Conservation (phyloP, 352 stramenopile genomes). For the Phytophthora agathidicida region DNA sequence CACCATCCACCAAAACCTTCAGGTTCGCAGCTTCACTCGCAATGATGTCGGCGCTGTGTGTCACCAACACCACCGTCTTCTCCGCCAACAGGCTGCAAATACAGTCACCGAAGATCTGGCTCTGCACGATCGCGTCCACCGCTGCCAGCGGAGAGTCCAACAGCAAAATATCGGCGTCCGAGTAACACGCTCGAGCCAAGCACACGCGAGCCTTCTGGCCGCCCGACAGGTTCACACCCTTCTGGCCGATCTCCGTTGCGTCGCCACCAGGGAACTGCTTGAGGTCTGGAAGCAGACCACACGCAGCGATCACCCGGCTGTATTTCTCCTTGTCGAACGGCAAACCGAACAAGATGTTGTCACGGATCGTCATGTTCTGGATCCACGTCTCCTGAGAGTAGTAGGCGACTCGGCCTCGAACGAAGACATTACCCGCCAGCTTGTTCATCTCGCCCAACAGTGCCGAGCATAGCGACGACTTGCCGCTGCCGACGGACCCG, state of each 20-base stretch:
- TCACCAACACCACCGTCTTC: slow-evolving; percentile 90
- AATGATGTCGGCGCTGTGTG: slow-evolving; percentile 85
- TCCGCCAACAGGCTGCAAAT: slow-evolving; percentile 38
- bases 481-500: slow-evolving; percentile 50
- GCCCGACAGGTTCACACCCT: slow-evolving; percentile 93
- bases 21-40: slow-evolving; percentile 32
- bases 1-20: slow-evolving; percentile 35
- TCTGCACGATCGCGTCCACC: slow-evolving; percentile 94
- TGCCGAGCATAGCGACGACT: slow-evolving; percentile 59
- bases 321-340: slow-evolving; percentile 56
- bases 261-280: slow-evolving; percentile 87
- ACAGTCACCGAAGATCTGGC: slow-evolving; percentile 82
- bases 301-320: slow-evolving; percentile 64
- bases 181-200: slow-evolving; percentile 71
- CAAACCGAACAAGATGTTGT: slow-evolving; percentile 94
- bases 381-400: slow-evolving; percentile 92
- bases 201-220: slow-evolving; percentile 91
- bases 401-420: slow-evolving; percentile 54
- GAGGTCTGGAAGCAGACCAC: slow-evolving; percentile 87
- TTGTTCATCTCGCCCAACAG: slow-evolving; percentile 88
- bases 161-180: slow-evolving; percentile 68
- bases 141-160: slow-evolving; percentile 93
- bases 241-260: slow-evolving; percentile 94
- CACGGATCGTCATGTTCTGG: slow-evolving; percentile 92
- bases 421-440: slow-evolving; percentile 33